A percentile compares a stretch with the other conserved stretches of the same genome.
Conservation (phyloP, 2,329 filamentous ascomycete species). For the Clonostachys chloroleuca region DNA sequence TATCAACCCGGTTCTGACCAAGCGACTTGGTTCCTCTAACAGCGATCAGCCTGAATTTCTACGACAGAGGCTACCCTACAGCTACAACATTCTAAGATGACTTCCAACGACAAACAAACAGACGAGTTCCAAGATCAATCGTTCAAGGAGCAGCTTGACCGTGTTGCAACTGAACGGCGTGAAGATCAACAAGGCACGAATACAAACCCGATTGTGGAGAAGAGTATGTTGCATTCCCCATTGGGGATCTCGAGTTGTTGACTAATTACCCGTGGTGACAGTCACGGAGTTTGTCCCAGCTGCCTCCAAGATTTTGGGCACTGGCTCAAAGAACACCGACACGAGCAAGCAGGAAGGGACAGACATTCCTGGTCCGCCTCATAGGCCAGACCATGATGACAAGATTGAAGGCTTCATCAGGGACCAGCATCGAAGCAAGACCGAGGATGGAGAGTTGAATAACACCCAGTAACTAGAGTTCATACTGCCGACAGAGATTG, state of each 20-base stretch:
- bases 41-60: too few species aligned
- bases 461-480: background rate
- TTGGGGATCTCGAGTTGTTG: background rate
- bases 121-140: conserved; percentile 11
- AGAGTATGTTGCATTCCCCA: conserved; percentile 24
- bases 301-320: conserved; percentile 32
- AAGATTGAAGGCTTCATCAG: conserved; percentile 49
- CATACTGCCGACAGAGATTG: too few species aligned
- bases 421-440: conserved; percentile 45
- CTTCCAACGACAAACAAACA: background rate
- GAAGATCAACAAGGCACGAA: conserved; percentile 11
- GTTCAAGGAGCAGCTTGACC: conserved; percentile 40
- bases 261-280: conserved; percentile 10
- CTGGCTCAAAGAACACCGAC: too few species aligned
- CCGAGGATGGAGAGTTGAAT: conserved; percentile 13
- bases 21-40: too few species aligned
- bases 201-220: conserved; percentile 32
- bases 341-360: conserved; percentile 16
- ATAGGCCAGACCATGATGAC: conserved; percentile 37
- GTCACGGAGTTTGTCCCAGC: conserved; percentile 38
- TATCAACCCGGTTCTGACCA: too few species aligned
- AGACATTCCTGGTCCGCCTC: conserved; percentile 26
- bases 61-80: too few species aligned
- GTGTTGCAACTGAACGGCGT: conserved; percentile 27
- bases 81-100: background rate